These are phyloP conservation scores for Diplocarpon rosae DNA, from an alignment of 2,329 filamentous ascomycete species.

Conservation along the genomic window DNA sequence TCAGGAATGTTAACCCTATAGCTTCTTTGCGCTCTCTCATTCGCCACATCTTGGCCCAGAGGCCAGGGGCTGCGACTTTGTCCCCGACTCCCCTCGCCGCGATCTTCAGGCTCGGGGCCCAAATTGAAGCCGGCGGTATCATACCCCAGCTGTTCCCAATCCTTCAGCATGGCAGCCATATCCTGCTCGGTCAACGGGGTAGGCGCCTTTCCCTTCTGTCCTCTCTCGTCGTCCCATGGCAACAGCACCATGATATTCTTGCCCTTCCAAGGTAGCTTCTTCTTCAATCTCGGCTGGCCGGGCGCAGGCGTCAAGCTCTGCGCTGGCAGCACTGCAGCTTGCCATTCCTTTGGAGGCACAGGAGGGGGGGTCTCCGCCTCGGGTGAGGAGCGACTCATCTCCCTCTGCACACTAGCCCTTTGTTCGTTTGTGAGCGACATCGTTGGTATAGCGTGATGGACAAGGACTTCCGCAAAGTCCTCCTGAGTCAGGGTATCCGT, in stretches of 20 bases:
- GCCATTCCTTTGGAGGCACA: constrained; percentile 24
- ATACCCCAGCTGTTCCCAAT: constrained; percentile 61
- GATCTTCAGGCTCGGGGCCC: constrained; percentile 29
- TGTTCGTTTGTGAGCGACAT: constrained; percentile 20
- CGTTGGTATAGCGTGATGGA: constrained; percentile 10
- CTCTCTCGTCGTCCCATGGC: constrained; percentile 56
- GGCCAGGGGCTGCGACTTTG: constrained; percentile 65
- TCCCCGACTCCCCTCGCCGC: constrained; percentile 17
- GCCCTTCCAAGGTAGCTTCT: constrained; percentile 64
- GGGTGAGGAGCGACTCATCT: constrained; percentile 12
- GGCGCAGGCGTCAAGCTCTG: constrained; percentile 24
- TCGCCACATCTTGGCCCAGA: constrained; percentile 42
- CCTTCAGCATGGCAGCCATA: constrained; percentile 48
- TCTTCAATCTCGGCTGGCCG: constrained; percentile 49
- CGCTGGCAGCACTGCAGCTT: constrained; percentile 15
- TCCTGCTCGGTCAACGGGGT: constrained; percentile 44
- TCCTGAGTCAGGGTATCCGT: constrained; percentile 24
- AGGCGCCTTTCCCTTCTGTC: constrained; percentile 42
- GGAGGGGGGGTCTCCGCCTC: constrained; percentile 31
- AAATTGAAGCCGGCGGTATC: constrained; percentile 58
- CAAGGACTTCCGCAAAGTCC: constrained; percentile 24
- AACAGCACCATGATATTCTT: constrained; percentile 64
- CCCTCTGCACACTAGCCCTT: constrained; percentile 12
- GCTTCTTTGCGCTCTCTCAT: constrained; percentile 41
- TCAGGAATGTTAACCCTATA: constrained; percentile 55